Evolutionary conservation across 495 filamentous ascomycete genomes (phyloP).

Genomic region (Symbiotaphrina buchneri): DNA sequence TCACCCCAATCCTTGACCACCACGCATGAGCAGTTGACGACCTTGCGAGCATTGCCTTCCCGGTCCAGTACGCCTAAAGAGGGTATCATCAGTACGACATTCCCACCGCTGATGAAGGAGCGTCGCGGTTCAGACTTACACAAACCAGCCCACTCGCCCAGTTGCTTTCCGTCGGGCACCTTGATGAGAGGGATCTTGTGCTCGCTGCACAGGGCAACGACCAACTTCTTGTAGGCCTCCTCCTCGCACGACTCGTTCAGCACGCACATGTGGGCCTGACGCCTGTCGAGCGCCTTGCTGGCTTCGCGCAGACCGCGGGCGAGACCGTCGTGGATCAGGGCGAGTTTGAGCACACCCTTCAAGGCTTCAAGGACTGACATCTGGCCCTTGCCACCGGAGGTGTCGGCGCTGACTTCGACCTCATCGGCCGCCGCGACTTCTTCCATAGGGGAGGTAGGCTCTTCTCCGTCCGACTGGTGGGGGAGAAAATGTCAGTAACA

Average conservation of each 20-base stretch:
- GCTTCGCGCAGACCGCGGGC: slow-evolving; percentile 96
- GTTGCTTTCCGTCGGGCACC: slow-evolving; percentile 97
- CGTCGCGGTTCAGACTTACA: slow-evolving; percentile 33
- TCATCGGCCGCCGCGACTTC: slow-evolving; percentile 53
- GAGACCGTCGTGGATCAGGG: slow-evolving; percentile 98
- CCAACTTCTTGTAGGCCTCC: slow-evolving; percentile 99
- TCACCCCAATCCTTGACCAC: slow-evolving; percentile 99
- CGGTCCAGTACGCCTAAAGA: slow-evolving; percentile 77
- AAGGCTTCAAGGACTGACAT: slow-evolving; percentile 96
- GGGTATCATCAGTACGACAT: slow-evolving; percentile 7
- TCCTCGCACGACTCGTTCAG: slow-evolving; percentile 98
- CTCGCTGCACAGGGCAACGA: slow-evolving; percentile 91
- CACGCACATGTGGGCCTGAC: slow-evolving; percentile 98
- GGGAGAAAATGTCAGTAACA: slow-evolving; percentile 4
- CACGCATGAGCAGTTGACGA: slow-evolving; percentile 99
- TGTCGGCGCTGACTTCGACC: slow-evolving; percentile 79
- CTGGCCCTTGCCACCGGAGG: slow-evolving; percentile 47
- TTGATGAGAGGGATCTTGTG: slow-evolving; percentile 99
- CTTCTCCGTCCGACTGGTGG: slow-evolving; percentile 59
- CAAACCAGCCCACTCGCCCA: slow-evolving; percentile 98
- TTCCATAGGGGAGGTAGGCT: slow-evolving; percentile 37
- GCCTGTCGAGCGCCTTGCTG: slow-evolving; percentile 87
- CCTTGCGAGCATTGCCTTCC: slow-evolving; percentile 97
- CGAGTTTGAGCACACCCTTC: slow-evolving; percentile 92
- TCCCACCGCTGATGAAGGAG: not conserved